Conservation (phyloP, 257 asterid species). For the Vinca minor region DNA sequence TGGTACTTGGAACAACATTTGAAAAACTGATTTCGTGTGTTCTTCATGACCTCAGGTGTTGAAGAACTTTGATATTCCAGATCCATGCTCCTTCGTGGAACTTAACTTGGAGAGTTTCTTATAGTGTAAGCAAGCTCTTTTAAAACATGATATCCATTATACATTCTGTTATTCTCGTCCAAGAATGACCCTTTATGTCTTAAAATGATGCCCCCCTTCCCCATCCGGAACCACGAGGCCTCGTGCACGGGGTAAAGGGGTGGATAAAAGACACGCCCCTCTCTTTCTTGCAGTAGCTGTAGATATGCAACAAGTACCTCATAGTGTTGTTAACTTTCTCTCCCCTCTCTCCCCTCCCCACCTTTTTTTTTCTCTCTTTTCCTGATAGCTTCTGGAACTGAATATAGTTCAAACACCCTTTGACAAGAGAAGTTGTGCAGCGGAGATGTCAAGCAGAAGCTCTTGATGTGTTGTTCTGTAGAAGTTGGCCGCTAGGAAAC, state of each 20-base stretch:
- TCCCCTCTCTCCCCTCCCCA: too few species aligned
- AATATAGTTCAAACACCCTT: neutral
- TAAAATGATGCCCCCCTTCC: neutral
- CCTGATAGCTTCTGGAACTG: neutral
- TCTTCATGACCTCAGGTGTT: slow-evolving; percentile 48
- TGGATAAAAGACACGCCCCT: too few species aligned
- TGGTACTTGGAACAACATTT: too few species aligned
- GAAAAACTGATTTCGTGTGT: neutral
- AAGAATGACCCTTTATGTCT: neutral
- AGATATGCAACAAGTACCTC: too few species aligned
- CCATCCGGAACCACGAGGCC: too few species aligned
- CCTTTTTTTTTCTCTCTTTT: neutral
- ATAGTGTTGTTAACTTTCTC: too few species aligned
- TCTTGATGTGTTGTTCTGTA: neutral
- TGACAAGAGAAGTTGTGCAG: neutral
- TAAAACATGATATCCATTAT: neutral
- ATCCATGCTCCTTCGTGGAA: slow-evolving; percentile 78
- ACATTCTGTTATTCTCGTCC: neutral
- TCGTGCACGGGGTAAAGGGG: too few species aligned
- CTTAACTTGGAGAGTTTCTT: slow-evolving; percentile 52
- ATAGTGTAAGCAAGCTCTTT: slow-evolving; percentile 8
- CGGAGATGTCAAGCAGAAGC: too few species aligned
- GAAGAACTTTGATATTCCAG: slow-evolving; percentile 74
- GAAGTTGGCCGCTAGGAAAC: neutral
- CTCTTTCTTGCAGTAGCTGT: too few species aligned